Conservation (phyloP, 2,329 filamentous ascomycete species). For the Ampelomyces quisqualis region DNA sequence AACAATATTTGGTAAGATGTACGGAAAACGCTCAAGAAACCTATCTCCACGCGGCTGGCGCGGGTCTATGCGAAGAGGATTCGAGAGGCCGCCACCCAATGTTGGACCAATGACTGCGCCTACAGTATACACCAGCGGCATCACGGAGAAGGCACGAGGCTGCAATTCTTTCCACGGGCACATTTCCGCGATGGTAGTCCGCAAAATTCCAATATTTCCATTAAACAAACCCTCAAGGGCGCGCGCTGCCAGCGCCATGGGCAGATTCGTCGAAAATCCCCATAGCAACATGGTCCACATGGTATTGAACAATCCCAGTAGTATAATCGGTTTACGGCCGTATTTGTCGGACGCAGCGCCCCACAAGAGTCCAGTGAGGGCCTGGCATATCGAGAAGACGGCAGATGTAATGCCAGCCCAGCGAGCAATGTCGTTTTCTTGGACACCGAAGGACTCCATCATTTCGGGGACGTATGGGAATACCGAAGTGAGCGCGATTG, state of each 20-base stretch:
- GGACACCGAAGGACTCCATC: slow-evolving; percentile 45
- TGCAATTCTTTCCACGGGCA: slow-evolving; percentile 83
- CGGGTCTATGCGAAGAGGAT: slow-evolving; percentile 75
- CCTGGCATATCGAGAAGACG: slow-evolving; percentile 75
- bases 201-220: slow-evolving; percentile 81
- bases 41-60: slow-evolving; percentile 61
- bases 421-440: slow-evolving; percentile 46
- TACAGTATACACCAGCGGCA: slow-evolving; percentile 88
- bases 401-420: slow-evolving; percentile 89
- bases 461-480: slow-evolving; percentile 81
- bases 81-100: slow-evolving; percentile 83
- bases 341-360: slow-evolving; percentile 77
- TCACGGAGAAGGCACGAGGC: slow-evolving; percentile 84
- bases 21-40: slow-evolving; percentile 77
- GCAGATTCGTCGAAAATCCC: slow-evolving; percentile 76
- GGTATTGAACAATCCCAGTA: slow-evolving; percentile 72
- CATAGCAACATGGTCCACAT: slow-evolving; percentile 81
- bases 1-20: slow-evolving; percentile 79
- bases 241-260: slow-evolving; percentile 77
- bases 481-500: slow-evolving; percentile 89
- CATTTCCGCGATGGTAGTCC: slow-evolving; percentile 91
- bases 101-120: slow-evolving; percentile 83
- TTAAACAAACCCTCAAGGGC: slow-evolving; percentile 81
- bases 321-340: slow-evolving; percentile 80
- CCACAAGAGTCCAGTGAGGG: slow-evolving; percentile 85